phyloP scores from a whole-genome alignment of 768 basidiomycete species.

The Leccinum sublutescens region DNA sequence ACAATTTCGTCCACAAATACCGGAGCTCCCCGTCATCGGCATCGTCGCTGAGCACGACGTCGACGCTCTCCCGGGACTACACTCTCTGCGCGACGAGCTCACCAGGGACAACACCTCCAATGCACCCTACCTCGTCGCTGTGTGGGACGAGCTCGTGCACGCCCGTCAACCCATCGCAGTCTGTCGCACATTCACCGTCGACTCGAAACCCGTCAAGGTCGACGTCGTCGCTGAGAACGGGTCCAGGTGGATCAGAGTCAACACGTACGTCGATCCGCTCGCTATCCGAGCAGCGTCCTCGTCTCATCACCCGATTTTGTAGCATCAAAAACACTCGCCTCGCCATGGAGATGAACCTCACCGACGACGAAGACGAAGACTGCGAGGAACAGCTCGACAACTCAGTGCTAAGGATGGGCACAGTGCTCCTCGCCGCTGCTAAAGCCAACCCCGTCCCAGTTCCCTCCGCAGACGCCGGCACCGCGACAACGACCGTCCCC shows the following conservation, averaged over 20 bases:
- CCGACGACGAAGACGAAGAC: conserved; percentile 43
- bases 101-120: conserved; percentile 57
- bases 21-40: conserved; percentile 36
- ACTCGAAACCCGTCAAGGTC: conserved; percentile 55
- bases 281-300: background rate
- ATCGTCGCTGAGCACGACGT: background rate
- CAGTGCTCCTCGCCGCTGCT: no score
- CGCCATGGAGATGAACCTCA: conserved; percentile 74
- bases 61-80: conserved; percentile 39
- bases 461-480: no score
- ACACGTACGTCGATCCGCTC: conserved; percentile 75
- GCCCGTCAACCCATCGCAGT: conserved; percentile 60
- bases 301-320: background rate
- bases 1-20: background rate
- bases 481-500: background rate
- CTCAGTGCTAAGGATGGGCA: conserved; percentile 46
- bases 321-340: conserved; percentile 79
- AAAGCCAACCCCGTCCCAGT: no score
- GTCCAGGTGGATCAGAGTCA: conserved; percentile 76
- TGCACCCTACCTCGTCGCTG: conserved; percentile 74
- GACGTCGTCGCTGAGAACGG: conserved; percentile 81
- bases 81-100: conserved; percentile 41
- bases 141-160: conserved; percentile 75
- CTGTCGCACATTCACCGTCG: conserved; percentile 48
- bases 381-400: conserved; percentile 58